Conservation (phyloP, 2,329 filamentous ascomycete species). For the Xylaria sp. region DNA sequence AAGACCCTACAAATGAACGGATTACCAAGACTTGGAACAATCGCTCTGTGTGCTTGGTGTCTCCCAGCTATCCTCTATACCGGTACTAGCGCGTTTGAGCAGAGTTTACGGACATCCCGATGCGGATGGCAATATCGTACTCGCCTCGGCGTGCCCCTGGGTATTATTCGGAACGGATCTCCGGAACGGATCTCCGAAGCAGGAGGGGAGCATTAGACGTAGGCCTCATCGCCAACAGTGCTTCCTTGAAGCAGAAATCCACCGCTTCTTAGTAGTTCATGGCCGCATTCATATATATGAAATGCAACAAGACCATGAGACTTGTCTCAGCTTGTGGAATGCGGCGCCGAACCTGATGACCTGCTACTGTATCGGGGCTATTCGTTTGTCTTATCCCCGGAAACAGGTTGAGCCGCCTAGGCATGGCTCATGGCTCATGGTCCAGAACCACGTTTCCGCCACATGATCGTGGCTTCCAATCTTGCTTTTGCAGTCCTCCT, state of each 20-base stretch:
- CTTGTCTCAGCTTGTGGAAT: slow-evolving; percentile 20
- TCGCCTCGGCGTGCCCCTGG: neutral
- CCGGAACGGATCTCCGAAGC: neutral
- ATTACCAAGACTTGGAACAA: neutral
- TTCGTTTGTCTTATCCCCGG: slow-evolving; percentile 14
- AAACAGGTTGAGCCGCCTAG: neutral
- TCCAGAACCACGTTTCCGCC: slow-evolving; percentile 4
- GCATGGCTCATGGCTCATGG: neutral
- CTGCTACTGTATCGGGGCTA: slow-evolving; percentile 19
- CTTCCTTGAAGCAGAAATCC: neutral
- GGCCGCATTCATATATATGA: slow-evolving; percentile 7
- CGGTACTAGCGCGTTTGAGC: neutral
- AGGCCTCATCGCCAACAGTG: neutral
- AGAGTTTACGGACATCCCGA: neutral
- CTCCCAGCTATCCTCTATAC: neutral
- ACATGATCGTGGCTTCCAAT: slow-evolving; percentile 2
- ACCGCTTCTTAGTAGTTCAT: neutral
- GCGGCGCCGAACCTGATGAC: neutral
- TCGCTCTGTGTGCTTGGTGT: neutral
- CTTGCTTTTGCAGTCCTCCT: neutral
- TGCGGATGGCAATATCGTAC: neutral
- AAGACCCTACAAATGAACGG: neutral
- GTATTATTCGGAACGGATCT: neutral
- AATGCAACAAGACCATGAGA: neutral
- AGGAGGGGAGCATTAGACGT: neutral